Percentiles rank a stretch among this genome's conserved stretches.
Conservation (phyloP, 805 yeast genomes). For the Saccharomycopsis selenospora region DNA sequence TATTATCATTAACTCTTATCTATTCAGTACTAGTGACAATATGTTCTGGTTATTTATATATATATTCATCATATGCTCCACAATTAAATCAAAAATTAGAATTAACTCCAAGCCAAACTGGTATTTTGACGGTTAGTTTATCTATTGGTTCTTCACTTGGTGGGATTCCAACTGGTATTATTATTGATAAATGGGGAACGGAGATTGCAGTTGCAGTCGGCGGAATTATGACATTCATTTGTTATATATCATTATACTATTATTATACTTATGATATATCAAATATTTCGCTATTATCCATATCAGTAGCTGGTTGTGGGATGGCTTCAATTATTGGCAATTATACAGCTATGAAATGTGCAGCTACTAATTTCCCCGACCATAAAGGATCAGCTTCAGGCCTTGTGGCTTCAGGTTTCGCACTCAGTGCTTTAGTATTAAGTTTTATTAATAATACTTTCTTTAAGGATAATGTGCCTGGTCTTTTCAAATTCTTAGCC, state of each 20-base stretch:
- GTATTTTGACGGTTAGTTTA: conserved; percentile 54
- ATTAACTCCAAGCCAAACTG: conserved; percentile 53
- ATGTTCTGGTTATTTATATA: conserved; percentile 70
- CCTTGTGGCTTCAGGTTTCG: conserved; percentile 61
- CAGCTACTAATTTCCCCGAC: conserved; percentile 59
- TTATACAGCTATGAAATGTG: conserved; percentile 37
- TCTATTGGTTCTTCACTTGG: conserved; percentile 61
- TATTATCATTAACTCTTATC: conserved; percentile 8
- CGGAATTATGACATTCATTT: conserved; percentile 43
- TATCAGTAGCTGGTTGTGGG: conserved; percentile 11
- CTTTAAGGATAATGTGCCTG: conserved; percentile 46
- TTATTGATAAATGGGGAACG: conserved; percentile 59
- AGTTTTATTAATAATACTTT: conserved; percentile 48
- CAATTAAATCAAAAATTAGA: conserved; percentile 53
- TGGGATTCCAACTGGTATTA: conserved; percentile 63
- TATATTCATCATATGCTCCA: conserved; percentile 71
- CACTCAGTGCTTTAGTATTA: conserved; percentile 61
- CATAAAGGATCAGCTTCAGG: conserved; percentile 68
- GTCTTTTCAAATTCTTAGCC: conserved; percentile 49
- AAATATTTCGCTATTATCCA: conserved; percentile 26
- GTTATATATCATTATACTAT: conserved; percentile 44
- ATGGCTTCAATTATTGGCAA: conserved; percentile 17
- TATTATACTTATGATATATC: conserved; percentile 38
- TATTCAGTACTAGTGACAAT: conserved; percentile 40
- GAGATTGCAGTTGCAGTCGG: conserved; percentile 47